These are phyloP conservation scores for Neurospora terricola DNA, from an alignment of 495 filamentous ascomycete genomes.

Conservation along the genomic window DNA sequence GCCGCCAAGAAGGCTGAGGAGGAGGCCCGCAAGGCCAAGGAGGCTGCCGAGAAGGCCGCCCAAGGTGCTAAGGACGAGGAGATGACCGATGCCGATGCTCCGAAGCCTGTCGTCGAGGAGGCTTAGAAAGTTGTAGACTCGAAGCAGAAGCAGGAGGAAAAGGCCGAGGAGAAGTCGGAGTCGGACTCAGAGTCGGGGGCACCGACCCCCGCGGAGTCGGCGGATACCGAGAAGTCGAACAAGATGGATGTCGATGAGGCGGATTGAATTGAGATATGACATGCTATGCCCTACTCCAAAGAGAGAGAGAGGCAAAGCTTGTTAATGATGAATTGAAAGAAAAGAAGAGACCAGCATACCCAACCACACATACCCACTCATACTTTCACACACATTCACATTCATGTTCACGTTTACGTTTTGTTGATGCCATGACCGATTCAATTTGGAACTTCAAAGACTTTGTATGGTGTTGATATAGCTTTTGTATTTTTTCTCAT, in stretches of 20 bases:
- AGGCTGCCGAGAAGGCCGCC: constrained; percentile 28
- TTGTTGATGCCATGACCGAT: neutral
- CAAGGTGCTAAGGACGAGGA: constrained; percentile 38
- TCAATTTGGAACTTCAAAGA: neutral
- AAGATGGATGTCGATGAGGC: neutral
- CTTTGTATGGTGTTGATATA: neutral
- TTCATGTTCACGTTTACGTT: neutral
- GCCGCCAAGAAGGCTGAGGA: constrained; percentile 70
- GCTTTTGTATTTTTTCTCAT: neutral
- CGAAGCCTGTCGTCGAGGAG: constrained; percentile 36
- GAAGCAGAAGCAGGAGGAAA: neutral
- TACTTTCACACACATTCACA: neutral
- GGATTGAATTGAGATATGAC: neutral
- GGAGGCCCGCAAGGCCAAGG: constrained; percentile 42
- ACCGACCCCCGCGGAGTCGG: neutral
- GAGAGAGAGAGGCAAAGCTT: neutral
- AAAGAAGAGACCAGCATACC: neutral
- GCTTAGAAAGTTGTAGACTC: constrained; percentile 1
- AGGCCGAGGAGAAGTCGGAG: neutral
- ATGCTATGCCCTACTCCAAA: neutral
- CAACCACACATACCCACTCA: neutral
- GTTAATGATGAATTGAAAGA: constrained; percentile 1
- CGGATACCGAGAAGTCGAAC: neutral
- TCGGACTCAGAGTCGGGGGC: neutral
- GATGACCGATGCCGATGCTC: constrained; percentile 46